Conservation (phyloP, 306 rosid species). For the Chamaecrista fasciculata region DNA sequence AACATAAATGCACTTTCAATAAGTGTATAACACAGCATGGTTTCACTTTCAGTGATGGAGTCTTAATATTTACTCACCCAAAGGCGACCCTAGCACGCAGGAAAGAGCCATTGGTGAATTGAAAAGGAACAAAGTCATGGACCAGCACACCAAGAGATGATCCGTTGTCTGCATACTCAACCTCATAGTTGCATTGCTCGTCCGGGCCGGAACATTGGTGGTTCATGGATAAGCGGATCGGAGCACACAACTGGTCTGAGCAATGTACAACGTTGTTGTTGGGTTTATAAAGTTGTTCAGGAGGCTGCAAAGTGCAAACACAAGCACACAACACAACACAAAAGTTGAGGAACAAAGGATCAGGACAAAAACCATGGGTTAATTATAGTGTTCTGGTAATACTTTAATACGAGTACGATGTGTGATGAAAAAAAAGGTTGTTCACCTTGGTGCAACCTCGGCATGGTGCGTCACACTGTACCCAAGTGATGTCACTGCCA, state of each 20-base stretch:
- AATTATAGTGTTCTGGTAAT: no score
- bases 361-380: background rate
- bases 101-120: constrained; percentile 44
- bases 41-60: constrained; percentile 6
- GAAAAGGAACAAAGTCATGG: constrained; percentile 44
- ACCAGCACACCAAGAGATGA: constrained; percentile 65
- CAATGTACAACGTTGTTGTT: constrained; percentile 42
- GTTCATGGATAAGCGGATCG: constrained; percentile 24
- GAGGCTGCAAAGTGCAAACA: constrained; percentile 56
- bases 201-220: constrained; percentile 30
- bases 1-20: constrained; percentile 1
- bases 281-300: constrained; percentile 50
- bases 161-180: constrained; percentile 65
- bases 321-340: no score
- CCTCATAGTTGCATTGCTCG: constrained; percentile 57
- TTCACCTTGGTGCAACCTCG: constrained; percentile 58
- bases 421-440: background rate
- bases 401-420: background rate
- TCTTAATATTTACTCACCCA: constrained; percentile 78
- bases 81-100: constrained; percentile 52
- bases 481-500: constrained; percentile 93
- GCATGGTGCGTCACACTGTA: constrained; percentile 87
- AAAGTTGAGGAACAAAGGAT: background rate
- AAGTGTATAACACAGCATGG: background rate
- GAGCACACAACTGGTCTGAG: constrained; percentile 53